These are phyloP conservation scores for Trypanosoma theileri DNA, from an alignment of 208 protist genomes.

Conservation along the genomic window DNA sequence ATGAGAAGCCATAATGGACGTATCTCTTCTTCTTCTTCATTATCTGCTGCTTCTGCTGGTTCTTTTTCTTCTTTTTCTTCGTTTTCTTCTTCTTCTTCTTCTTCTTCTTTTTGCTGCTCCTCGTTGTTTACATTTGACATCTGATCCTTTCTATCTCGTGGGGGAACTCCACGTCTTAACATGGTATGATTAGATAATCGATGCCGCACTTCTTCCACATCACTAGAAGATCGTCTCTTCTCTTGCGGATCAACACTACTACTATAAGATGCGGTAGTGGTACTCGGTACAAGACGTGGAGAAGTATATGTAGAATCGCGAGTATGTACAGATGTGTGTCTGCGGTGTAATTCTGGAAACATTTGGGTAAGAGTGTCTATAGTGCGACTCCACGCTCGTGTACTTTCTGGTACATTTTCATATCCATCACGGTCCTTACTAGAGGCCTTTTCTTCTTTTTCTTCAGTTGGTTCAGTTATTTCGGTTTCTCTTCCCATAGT, in stretches of 20 bases:
- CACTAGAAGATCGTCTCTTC: too few species aligned
- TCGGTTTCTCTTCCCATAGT: too few species aligned
- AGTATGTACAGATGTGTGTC: not conserved
- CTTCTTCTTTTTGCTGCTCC: not conserved
- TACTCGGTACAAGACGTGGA: not conserved
- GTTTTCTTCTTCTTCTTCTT: slow-evolving; percentile 11
- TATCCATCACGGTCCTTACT: too few species aligned
- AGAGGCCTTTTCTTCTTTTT: too few species aligned
- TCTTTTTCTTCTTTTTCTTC: slow-evolving; percentile 9
- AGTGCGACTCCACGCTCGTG: not conserved
- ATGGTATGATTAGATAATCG: too few species aligned
- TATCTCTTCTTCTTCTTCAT: slow-evolving; percentile 27
- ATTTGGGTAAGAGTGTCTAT: not conserved
- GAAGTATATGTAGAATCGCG: not conserved
- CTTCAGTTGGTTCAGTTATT: too few species aligned
- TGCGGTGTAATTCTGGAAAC: not conserved
- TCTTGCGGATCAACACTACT: too few species aligned
- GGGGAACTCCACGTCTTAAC: too few species aligned
- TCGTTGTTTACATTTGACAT: not conserved
- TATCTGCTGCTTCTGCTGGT: slow-evolving; percentile 5
- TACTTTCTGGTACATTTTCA: not conserved
- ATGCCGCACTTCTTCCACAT: too few species aligned
- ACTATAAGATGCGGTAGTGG: not conserved
- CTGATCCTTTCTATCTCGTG: too few species aligned
- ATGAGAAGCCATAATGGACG: slow-evolving; percentile 40